phyloP scores from a whole-genome alignment of 176 grass and related monocot species.

The Oryza officinalis region DNA sequence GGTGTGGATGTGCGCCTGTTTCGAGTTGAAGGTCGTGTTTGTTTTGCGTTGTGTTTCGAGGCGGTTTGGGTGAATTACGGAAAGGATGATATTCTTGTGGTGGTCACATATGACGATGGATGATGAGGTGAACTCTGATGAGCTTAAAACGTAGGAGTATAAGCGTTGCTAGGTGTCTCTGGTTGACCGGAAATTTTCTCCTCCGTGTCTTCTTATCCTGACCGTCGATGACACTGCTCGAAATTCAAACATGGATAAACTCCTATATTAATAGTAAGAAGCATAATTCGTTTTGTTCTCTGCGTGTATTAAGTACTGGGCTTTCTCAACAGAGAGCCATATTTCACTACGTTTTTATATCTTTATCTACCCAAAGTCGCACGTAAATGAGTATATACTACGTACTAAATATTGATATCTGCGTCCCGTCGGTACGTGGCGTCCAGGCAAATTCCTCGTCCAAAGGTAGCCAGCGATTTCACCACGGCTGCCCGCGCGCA shows the following conservation, averaged over 20 bases:
- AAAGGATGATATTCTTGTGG: too few relatives aligned
- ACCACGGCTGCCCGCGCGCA: neutral
- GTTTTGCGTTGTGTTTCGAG: neutral
- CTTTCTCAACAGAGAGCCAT: neutral
- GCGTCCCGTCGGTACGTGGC: too few relatives aligned
- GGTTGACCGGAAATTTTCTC: constrained; percentile 11
- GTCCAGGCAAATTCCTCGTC: too few relatives aligned
- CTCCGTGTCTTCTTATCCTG: neutral
- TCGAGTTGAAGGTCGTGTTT: neutral
- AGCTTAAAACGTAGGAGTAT: neutral
- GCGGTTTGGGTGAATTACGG: neutral
- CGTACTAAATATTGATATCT: too few relatives aligned
- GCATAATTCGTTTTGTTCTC: neutral
- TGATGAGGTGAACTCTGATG: neutral
- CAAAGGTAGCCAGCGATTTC: too few relatives aligned
- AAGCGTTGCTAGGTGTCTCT: neutral
- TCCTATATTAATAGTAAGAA: neutral
- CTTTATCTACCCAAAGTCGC: neutral
- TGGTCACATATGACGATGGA: too few relatives aligned
- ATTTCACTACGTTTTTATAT: neutral
- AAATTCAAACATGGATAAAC: neutral
- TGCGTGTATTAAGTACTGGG: neutral
- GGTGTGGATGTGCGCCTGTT: neutral
- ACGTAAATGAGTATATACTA: neutral
- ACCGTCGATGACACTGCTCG: neutral